Evolutionary conservation across 345 rosid species (phyloP), one percentile per base, ranked within the genome.

Genomic region (Moricandia moricandioides): DNA sequence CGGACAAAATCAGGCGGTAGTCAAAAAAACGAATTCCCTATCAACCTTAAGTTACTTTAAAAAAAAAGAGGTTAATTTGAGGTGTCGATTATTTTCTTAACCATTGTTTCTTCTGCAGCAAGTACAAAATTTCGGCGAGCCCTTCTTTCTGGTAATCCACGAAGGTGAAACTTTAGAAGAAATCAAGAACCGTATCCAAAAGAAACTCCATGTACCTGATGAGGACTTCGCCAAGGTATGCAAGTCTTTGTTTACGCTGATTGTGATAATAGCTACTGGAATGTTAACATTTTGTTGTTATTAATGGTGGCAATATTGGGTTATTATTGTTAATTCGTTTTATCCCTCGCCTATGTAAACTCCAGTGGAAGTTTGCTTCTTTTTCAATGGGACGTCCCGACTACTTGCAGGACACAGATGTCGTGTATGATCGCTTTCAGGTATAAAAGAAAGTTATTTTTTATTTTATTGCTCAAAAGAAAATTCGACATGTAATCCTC

Each of bases 51-150:
- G 8, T 69, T 35, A 34, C 52, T 47, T 66, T 54, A 1, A 29
- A 55, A 10, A 24, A 55, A 55, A 10, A 24, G 24, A 7, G 37
- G 37, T 33, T 35, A 43, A 39, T 58, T 49, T 52, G 62, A 21
- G 43, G 35, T 69, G 12, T 45, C 52, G 24, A 12, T 14, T 61
- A 47, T 56, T 10, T 17, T 51, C 0, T 40, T 60, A 40, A 73
- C 69, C 13, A 64, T 58, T 74, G 43, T 55, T 62, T 72, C 67
- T 47, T 72, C 13, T 73, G 77, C 85, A 95, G 94, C 97, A 95
- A 83, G 86, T 95, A 35, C 97, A 92, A 63, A 90, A 92, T 76
- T 95, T 95, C 56, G 99, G 99, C 3, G 99, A 95, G 70, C 99
- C 99, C 9, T 95, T 95, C 83, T 89, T 95, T 83, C 78, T 92